A percentile compares a stretch with the other conserved stretches of the same genome.
Evolutionary conservation across 139 green algal species (phyloP).

Genomic region (Picochlorum sp.): DNA sequence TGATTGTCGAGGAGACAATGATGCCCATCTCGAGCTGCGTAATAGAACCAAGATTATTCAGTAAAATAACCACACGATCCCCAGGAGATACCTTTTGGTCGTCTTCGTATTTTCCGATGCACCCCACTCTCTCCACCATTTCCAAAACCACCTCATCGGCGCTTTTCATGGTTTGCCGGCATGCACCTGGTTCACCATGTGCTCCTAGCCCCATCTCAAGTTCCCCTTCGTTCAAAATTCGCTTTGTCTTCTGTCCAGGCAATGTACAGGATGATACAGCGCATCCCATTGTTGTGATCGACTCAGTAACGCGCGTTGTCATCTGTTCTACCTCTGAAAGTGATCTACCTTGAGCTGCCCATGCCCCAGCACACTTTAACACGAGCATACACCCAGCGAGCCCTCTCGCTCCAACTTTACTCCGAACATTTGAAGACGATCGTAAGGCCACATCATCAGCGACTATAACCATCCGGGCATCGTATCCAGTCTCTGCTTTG

Average conservation of each 20-base stretch:
- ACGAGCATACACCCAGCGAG: slow-evolving; percentile 78
- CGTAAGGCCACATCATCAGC: slow-evolving; percentile 74
- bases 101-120: slow-evolving; percentile 6
- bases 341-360: slow-evolving; percentile 42
- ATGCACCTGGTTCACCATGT: slow-evolving; percentile 74
- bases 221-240: slow-evolving; percentile 17
- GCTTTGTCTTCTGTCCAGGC: slow-evolving; percentile 27
- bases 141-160: slow-evolving; percentile 27
- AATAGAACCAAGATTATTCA: slow-evolving; percentile 55
- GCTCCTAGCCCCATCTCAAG: slow-evolving; percentile 85
- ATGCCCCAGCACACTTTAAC: slow-evolving; percentile 79
- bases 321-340: slow-evolving; percentile 46
- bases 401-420: slow-evolving; percentile 60
- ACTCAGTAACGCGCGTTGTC: slow-evolving; percentile 30
- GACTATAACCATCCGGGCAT: slow-evolving; percentile 62
- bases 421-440: slow-evolving; percentile 9
- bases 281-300: slow-evolving; percentile 57
- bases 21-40: slow-evolving; percentile 59
- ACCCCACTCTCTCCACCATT: slow-evolving; percentile 33
- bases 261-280: slow-evolving; percentile 57
- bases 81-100: slow-evolving; percentile 17
- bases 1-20: slow-evolving; percentile 28
- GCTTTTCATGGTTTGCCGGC: background rate
- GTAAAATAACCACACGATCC: slow-evolving; percentile 18
- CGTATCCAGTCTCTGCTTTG: slow-evolving; percentile 48